These are phyloP conservation scores for Ogataea ganodermae DNA, from an alignment of 805 yeast genomes.

Conservation along the genomic window DNA sequence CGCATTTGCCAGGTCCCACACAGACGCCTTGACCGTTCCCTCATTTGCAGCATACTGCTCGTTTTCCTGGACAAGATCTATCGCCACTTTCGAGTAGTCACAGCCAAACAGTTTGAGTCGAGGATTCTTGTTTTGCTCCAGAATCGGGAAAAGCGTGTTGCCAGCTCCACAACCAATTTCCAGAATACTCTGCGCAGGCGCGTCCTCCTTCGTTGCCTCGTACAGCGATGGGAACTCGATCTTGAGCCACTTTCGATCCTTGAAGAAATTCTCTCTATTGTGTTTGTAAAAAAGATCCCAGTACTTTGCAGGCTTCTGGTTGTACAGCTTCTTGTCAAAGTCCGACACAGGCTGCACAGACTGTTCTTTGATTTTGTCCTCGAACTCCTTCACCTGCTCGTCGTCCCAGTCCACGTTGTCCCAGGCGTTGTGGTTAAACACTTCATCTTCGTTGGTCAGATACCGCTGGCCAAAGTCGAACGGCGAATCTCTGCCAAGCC, in stretches of 20 bases:
- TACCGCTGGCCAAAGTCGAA: constrained; percentile 89
- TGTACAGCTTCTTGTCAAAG: constrained; percentile 76
- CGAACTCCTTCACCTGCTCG: constrained; percentile 77
- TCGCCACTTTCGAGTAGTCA: constrained; percentile 88
- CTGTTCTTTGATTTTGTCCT: constrained; percentile 72
- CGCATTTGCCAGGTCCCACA: constrained; percentile 91
- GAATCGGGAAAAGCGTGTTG: constrained; percentile 89
- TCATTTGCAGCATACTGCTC: constrained; percentile 58
- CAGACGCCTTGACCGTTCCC: constrained; percentile 69
- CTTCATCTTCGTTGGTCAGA: constrained; percentile 71
- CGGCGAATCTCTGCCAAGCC: constrained; percentile 85
- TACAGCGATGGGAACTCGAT: constrained; percentile 89
- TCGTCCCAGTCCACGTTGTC: constrained; percentile 98
- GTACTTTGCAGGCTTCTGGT: constrained; percentile 84
- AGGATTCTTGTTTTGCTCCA: constrained; percentile 81
- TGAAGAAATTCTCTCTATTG: constrained; percentile 91
- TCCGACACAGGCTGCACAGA: constrained; percentile 83
- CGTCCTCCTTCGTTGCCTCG: constrained; percentile 70
- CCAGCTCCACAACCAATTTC: constrained; percentile 99
- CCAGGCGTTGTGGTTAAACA: constrained; percentile 93
- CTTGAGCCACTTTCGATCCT: constrained; percentile 94
- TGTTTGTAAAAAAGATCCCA: constrained; percentile 95
- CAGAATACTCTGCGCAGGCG: constrained; percentile 71
- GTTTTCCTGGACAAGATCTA: constrained; percentile 73
- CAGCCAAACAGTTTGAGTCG: constrained; percentile 75